Conservation (phyloP, 2,329 filamentous ascomycete species). For the Nemania abortiva region DNA sequence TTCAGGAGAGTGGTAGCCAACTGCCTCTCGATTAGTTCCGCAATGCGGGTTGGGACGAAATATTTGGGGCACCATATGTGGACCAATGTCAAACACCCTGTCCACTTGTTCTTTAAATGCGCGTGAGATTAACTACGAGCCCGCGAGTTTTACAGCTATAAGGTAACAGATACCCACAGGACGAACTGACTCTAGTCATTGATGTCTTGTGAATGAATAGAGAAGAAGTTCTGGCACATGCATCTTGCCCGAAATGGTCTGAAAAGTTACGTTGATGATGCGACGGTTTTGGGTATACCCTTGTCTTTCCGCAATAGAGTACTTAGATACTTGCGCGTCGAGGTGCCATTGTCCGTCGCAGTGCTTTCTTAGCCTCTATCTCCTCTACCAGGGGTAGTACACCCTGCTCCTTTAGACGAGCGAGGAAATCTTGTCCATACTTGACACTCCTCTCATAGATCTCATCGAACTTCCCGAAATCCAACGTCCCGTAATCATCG, state of each 20-base stretch:
- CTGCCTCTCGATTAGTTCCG: no score
- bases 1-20: no score
- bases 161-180: no score
- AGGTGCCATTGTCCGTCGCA: constrained; percentile 83
- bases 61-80: no score
- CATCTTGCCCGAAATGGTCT: not conserved
- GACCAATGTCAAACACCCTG: no score
- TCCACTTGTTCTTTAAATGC: no score
- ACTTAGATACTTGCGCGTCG: constrained; percentile 79
- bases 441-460: constrained; percentile 90
- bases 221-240: no score
- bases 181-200: no score
- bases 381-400: constrained; percentile 77
- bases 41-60: no score
- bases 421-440: constrained; percentile 85
- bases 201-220: no score
- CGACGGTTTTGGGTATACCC: not conserved
- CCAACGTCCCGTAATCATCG: constrained; percentile 91
- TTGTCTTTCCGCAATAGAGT: not conserved
- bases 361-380: constrained; percentile 80
- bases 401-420: constrained; percentile 81
- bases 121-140: no score
- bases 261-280: not conserved
- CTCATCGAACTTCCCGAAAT: constrained; percentile 98
- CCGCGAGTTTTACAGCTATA: no score